Evolutionary conservation across 148 eudicot genomes (phyloP), one percentile per base, ranked within the genome.

Genomic region (Polygonum aviculare): DNA sequence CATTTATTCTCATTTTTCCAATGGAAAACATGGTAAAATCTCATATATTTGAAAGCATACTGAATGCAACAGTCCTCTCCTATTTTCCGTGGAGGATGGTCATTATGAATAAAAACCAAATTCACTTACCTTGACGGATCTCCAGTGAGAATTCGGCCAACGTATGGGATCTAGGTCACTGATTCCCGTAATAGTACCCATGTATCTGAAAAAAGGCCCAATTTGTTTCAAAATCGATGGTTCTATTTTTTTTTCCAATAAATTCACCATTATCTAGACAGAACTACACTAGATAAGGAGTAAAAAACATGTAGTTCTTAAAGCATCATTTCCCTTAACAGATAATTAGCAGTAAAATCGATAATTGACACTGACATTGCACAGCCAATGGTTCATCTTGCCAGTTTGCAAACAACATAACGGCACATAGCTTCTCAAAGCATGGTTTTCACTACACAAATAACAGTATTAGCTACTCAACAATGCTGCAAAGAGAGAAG

Each of bases 111-210:
- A 60, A 8, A 26, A 22, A 60, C 6, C 38, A 60, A 60, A 31
- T 11, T 10, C 38, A 60, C 69, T 78, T 84, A 95, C 99, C 96
- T 95, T 92, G 69, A 95, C 99, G 57, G 98, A 95, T 82, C 98
- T 86, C 98, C 98, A 95, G 78, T 95, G 96, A 75, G 98, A 95
- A 77, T 89, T 95, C n/a, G 96, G 87, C 98, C 98, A 95, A 78
- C 98, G 96, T 63, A 82, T 92, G 74, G 96, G 84, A 87, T 95
- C 98, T 40, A 95, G 79, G 85, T 95, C 98, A 70, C 91, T 87
- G 59, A 93, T 93, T 51, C 97, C 98, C 45, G 98, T 95, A 40
- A 95, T 95, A 16, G 99, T 95, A 65, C 99, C 99, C 99, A 95
- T 95, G 84, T 95, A 95, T 79, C 99, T 95, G 88, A 76, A 87